phyloP scores from a whole-genome alignment of 1,284 basidiomycete species.

The Ustilago loliicola region DNA sequence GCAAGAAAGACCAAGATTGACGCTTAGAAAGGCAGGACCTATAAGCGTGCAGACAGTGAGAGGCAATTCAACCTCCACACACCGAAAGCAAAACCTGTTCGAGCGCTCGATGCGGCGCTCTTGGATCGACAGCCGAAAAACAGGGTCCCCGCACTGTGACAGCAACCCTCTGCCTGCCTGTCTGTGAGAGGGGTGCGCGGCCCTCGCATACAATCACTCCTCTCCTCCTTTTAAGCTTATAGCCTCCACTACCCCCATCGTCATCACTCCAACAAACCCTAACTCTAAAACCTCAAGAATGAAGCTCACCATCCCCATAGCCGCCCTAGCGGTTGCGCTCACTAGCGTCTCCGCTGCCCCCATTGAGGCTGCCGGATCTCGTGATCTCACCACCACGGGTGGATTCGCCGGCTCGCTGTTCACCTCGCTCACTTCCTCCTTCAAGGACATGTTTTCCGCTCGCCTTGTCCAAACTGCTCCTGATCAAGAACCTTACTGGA shows the following conservation, averaged over 20 bases:
- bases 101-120: constrained; percentile 27
- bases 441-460: constrained; percentile 27
- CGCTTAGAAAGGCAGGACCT: background rate
- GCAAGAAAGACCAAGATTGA: constrained; percentile 10
- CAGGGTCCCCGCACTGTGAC: background rate
- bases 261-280: constrained; percentile 3
- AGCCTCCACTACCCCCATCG: background rate
- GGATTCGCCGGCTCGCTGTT: constrained; percentile 34
- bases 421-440: constrained; percentile 15
- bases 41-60: constrained; percentile 1
- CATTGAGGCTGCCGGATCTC: constrained; percentile 5
- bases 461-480: constrained; percentile 47
- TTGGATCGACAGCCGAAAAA: constrained; percentile 5
- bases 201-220: background rate
- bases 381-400: constrained; percentile 20
- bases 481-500: constrained; percentile 56
- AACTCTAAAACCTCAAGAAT: constrained; percentile 7
- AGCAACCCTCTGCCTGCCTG: too few relatives aligned
- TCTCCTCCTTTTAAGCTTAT: constrained; percentile 7
- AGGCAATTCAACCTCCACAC: constrained; percentile 40
- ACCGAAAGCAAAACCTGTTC: background rate
- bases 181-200: constrained; percentile 5
- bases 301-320: constrained; percentile 43
- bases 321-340: constrained; percentile 19
- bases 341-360: constrained; percentile 26